These are phyloP conservation scores for Opeltia flavorubescens DNA, from an alignment of 495 filamentous ascomycete species.

Conservation along the genomic window DNA sequence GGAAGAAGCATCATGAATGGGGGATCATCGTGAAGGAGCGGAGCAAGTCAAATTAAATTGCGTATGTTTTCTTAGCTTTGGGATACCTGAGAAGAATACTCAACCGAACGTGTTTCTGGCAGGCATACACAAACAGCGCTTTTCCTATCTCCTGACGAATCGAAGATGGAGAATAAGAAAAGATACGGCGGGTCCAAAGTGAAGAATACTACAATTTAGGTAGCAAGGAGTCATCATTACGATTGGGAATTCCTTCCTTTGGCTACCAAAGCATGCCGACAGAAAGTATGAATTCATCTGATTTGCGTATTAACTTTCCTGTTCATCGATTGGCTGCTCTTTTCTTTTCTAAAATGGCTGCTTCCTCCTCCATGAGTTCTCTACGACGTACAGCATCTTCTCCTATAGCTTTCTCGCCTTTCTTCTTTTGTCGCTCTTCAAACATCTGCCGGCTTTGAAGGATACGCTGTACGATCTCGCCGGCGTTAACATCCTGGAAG, in stretches of 20 bases:
- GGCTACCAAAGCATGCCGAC: no score
- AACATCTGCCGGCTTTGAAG: slow-evolving; percentile 70
- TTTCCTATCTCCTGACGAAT: no score
- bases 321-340: slow-evolving; percentile 5
- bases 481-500: slow-evolving; percentile 80
- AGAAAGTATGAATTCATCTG: not conserved
- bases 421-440: slow-evolving; percentile 78
- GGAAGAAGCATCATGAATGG: slow-evolving; percentile 68
- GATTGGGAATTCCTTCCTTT: no score
- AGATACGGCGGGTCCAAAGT: not conserved
- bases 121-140: no score
- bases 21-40: slow-evolving; percentile 47
- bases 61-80: no score
- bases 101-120: no score
- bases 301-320: not conserved
- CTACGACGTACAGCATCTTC: slow-evolving; percentile 39
- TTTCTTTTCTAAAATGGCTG: slow-evolving; percentile 7
- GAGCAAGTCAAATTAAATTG: no score
- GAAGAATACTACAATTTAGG: no score
- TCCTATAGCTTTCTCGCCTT: slow-evolving; percentile 64
- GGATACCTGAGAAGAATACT: not conserved
- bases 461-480: slow-evolving; percentile 81
- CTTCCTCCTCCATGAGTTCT: slow-evolving; percentile 18
- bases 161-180: not conserved
- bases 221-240: no score